phyloP scores from a whole-genome alignment of 1,284 basidiomycete species.

The Leccinum subrobustum region DNA sequence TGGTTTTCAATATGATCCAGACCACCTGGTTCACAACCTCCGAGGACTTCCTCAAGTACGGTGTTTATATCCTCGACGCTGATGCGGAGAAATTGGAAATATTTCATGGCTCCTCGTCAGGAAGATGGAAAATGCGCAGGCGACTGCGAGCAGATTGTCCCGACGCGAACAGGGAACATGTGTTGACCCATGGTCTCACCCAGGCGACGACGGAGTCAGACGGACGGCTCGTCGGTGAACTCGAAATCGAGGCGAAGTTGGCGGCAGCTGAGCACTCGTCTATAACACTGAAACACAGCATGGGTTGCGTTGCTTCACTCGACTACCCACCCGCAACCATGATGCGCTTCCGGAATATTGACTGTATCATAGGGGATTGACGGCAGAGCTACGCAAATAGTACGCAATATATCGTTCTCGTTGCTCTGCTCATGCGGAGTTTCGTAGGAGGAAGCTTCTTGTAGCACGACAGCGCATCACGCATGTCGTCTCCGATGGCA shows the following conservation, averaged over 20 bases:
- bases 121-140: too few relatives aligned
- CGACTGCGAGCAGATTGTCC: too few relatives aligned
- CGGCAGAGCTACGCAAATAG: conserved; percentile 15
- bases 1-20: too few relatives aligned
- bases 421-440: conserved; percentile 2
- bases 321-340: conserved; percentile 1
- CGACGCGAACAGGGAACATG: too few relatives aligned
- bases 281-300: neutral
- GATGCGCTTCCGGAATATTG: conserved; percentile 29
- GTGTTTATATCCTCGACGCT: too few relatives aligned
- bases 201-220: conserved; percentile 17
- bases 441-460: conserved; percentile 27
- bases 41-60: too few relatives aligned
- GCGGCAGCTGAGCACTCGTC: neutral
- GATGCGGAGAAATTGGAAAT: too few relatives aligned
- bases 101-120: too few relatives aligned
- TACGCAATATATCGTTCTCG: conserved; percentile 3
- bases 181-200: neutral
- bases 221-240: conserved; percentile 21
- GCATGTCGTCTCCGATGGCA: neutral
- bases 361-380: conserved; percentile 32
- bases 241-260: conserved; percentile 22
- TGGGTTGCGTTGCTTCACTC: neutral
- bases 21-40: too few relatives aligned
- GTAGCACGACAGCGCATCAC: conserved; percentile 34